Evolutionary conservation across 768 basidiomycete species (phyloP).

Genomic region (Pulveroboletus ravenelii): DNA sequence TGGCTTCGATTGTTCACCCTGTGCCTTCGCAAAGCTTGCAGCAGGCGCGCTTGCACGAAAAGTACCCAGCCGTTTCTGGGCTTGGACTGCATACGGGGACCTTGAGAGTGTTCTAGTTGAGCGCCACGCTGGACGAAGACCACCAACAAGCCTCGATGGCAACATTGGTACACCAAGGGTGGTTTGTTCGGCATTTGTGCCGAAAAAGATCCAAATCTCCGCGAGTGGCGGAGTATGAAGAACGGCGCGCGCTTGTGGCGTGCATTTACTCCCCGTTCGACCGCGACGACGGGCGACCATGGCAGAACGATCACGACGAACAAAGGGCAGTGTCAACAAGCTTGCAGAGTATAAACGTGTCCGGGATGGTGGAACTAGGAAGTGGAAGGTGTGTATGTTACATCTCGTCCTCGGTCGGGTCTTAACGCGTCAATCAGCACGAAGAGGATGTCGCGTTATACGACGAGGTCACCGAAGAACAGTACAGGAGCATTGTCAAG

Average conservation of each 20-base stretch:
- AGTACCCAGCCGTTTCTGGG: constrained; percentile 34
- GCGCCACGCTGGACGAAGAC: constrained; percentile 42
- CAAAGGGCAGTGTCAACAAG: constrained; percentile 33
- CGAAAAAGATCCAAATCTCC: constrained; percentile 7
- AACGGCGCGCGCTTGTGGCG: constrained; percentile 28
- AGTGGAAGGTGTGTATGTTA: constrained; percentile 47
- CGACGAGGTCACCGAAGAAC: constrained; percentile 86
- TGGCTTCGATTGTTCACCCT: background rate
- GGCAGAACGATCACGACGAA: constrained; percentile 28
- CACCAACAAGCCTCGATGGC: constrained; percentile 41
- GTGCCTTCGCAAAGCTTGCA: background rate
- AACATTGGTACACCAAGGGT: constrained; percentile 29
- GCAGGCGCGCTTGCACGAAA: constrained; percentile 18
- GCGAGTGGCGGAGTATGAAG: constrained; percentile 23
- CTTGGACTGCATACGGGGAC: constrained; percentile 29
- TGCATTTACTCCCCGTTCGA: background rate
- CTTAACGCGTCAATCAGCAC: constrained; percentile 31
- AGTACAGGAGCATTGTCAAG: constrained; percentile 81
- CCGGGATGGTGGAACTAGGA: constrained; percentile 54
- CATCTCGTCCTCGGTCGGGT: background rate
- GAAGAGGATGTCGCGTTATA: constrained; percentile 70
- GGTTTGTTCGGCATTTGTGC: constrained; percentile 11
- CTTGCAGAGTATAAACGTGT: constrained; percentile 58
- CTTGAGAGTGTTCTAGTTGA: constrained; percentile 37
- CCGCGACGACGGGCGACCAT: constrained; percentile 10